Evolutionary conservation across 2,329 filamentous ascomycete genomes (phyloP).

Genomic region (Cladosporium austrohemisphaericum): DNA sequence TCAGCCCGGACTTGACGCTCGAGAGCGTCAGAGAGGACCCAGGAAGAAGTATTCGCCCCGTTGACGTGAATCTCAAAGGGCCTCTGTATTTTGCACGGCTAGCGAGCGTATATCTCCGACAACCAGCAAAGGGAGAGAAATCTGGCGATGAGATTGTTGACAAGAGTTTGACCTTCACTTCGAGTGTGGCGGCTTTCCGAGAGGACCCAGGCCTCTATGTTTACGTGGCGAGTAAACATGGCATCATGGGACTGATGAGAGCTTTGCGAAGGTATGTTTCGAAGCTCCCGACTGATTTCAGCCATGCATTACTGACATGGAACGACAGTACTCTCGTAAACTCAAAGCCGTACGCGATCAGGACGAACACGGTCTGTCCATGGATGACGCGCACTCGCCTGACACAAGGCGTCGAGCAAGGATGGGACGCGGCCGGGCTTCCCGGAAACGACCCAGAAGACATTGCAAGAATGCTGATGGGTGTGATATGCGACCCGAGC

Average conservation of each 20-base stretch:
- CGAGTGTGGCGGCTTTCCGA: slow-evolving; percentile 48
- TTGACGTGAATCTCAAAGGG: slow-evolving; percentile 49
- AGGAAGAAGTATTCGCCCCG: slow-evolving; percentile 35
- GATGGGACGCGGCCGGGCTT: slow-evolving; percentile 37
- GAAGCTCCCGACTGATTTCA: too few species aligned
- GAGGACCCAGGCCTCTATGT: slow-evolving; percentile 47
- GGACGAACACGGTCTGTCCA: slow-evolving; percentile 45
- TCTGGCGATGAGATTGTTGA: slow-evolving; percentile 28
- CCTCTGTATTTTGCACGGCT: slow-evolving; percentile 48
- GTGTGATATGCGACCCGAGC: slow-evolving; percentile 32
- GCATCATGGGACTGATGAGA: slow-evolving; percentile 49
- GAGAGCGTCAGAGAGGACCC: slow-evolving; percentile 39
- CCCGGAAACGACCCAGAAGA: slow-evolving; percentile 40
- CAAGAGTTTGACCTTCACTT: slow-evolving; percentile 43
- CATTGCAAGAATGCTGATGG: slow-evolving; percentile 39
- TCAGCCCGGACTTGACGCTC: slow-evolving; percentile 43
- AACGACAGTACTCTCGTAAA: slow-evolving; percentile 33
- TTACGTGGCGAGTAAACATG: slow-evolving; percentile 49
- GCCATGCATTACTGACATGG: too few species aligned
- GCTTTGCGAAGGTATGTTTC: slow-evolving; percentile 37
- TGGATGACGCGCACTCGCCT: slow-evolving; percentile 43
- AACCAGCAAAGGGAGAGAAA: slow-evolving; percentile 31
- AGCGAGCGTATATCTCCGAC: slow-evolving; percentile 48
- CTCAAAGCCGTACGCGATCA: slow-evolving; percentile 27
- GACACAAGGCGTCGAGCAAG: slow-evolving; percentile 34